phyloP scores from a whole-genome alignment of 352 stramenopile species.

The Pythium periplocum region DNA sequence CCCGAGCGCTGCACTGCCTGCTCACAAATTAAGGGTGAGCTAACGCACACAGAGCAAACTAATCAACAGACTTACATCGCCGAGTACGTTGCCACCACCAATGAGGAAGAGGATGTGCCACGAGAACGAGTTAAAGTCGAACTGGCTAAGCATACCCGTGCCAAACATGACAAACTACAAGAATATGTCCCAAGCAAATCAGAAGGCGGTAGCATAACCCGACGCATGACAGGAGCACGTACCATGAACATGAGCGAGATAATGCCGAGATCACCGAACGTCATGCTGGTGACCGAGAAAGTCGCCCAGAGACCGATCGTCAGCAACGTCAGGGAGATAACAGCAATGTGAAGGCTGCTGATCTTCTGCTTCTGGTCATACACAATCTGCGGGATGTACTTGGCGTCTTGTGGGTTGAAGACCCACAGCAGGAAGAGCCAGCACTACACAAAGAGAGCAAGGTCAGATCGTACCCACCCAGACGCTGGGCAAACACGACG shows the following conservation, averaged over 20 bases:
- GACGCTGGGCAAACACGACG: background rate
- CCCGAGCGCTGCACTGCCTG: conserved; percentile 81
- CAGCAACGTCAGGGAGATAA: conserved; percentile 85
- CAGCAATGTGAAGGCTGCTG: conserved; percentile 83
- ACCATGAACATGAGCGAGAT: conserved; percentile 91
- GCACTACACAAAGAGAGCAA: conserved; percentile 33
- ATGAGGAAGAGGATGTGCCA: conserved; percentile 93
- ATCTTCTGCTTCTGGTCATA: conserved; percentile 90
- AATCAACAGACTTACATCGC: conserved; percentile 52
- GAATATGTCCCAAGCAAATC: no score
- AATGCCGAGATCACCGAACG: conserved; percentile 90
- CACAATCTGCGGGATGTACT: conserved; percentile 90
- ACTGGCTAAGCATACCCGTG: conserved; percentile 85
- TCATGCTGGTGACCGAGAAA: conserved; percentile 78
- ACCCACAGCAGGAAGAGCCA: conserved; percentile 88
- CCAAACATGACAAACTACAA: conserved; percentile 83
- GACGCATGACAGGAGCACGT: conserved; percentile 4
- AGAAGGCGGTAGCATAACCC: background rate
- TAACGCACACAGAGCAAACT: background rate
- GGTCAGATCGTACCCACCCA: no score
- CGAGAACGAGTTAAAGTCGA: conserved; percentile 93
- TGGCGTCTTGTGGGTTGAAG: conserved; percentile 82
- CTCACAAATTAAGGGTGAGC: no score
- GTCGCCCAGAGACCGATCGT: conserved; percentile 90
- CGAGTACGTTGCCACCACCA: conserved; percentile 88